Evolutionary conservation across 2,329 filamentous ascomycete species (phyloP).

Genomic region (Fusarium praegraminearum): DNA sequence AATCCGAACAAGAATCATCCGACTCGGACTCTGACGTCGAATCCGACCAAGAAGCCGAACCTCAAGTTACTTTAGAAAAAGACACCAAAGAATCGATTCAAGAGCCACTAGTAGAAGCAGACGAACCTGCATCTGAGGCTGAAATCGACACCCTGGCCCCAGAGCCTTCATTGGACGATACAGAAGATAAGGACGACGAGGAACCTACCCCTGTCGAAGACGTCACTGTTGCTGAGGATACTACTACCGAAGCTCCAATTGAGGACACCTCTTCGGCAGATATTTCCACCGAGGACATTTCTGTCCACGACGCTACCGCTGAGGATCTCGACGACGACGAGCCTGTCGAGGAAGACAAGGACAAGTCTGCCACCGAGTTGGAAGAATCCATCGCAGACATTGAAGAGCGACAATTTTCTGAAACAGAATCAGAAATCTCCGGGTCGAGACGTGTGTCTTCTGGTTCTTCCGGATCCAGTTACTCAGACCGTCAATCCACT

Average conservation of each 20-base stretch:
- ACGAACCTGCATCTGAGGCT: slow-evolving; percentile 11
- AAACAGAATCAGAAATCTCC: slow-evolving; percentile 36
- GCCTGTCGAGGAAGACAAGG: slow-evolving; percentile 13
- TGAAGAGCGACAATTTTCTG: slow-evolving; percentile 31
- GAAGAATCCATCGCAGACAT: slow-evolving; percentile 16
- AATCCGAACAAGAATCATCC: slow-evolving; percentile 2
- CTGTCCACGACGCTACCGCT: slow-evolving; percentile 12
- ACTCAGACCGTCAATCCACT: slow-evolving; percentile 54
- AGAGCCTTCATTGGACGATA: slow-evolving; percentile 21
- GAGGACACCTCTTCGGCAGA: slow-evolving; percentile 24
- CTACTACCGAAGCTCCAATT: slow-evolving; percentile 13
- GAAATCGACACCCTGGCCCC: slow-evolving; percentile 12
- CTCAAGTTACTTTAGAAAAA: slow-evolving; percentile 10
- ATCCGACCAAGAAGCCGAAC: slow-evolving; percentile 2
- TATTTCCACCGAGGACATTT: slow-evolving; percentile 17
- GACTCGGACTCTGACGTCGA: not conserved
- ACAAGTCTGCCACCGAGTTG: slow-evolving; percentile 14
- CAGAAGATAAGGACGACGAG: slow-evolving; percentile 21
- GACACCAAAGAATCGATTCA: slow-evolving; percentile 13
- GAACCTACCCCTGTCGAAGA: slow-evolving; percentile 19
- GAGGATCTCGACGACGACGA: slow-evolving; percentile 25
- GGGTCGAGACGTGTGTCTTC: slow-evolving; percentile 43
- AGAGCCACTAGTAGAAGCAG: slow-evolving; percentile 10
- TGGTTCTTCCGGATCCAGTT: slow-evolving; percentile 39
- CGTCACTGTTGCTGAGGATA: slow-evolving; percentile 25